Evolutionary conservation across 306 rosid species (phyloP).

Genomic region (Morella rubra): DNA sequence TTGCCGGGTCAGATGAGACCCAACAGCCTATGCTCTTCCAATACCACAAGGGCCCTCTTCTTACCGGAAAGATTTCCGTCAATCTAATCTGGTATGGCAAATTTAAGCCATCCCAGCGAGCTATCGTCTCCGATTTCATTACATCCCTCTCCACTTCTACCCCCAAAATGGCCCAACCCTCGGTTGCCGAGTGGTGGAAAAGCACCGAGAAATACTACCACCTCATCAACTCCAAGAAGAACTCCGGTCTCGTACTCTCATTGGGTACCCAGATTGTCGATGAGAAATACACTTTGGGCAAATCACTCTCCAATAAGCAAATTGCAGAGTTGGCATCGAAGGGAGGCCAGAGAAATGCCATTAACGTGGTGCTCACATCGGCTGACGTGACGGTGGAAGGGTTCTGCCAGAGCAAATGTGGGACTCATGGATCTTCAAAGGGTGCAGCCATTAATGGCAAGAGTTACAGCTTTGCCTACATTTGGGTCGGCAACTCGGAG

Average conservation of each 20-base stretch:
- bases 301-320: constrained; percentile 43
- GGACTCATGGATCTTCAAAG: constrained; percentile 43
- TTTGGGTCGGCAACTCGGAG: constrained; percentile 72
- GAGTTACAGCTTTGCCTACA: constrained; percentile 34
- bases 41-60: constrained; percentile 81
- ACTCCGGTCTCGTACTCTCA: constrained; percentile 23
- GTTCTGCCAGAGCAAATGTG: constrained; percentile 58
- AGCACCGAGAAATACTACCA: constrained; percentile 44
- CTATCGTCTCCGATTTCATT: constrained; percentile 60
- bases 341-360: constrained; percentile 33
- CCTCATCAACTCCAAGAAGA: constrained; percentile 20
- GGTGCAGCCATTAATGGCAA: constrained; percentile 13
- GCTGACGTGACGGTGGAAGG: constrained; percentile 52
- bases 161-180: constrained; percentile 35
- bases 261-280: constrained; percentile 46
- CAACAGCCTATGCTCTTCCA: constrained; percentile 43
- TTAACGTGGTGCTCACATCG: constrained; percentile 56
- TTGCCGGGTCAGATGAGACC: constrained; percentile 29
- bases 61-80: constrained; percentile 44
- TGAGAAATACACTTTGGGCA: constrained; percentile 40
- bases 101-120: constrained; percentile 62
- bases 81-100: constrained; percentile 78
- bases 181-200: constrained; percentile 58
- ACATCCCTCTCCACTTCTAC: constrained; percentile 52
- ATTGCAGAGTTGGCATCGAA: constrained; percentile 44